phyloP scores from a whole-genome alignment of 2,329 filamentous ascomycete species.

The Aspergillus pseudoviridinutans region DNA sequence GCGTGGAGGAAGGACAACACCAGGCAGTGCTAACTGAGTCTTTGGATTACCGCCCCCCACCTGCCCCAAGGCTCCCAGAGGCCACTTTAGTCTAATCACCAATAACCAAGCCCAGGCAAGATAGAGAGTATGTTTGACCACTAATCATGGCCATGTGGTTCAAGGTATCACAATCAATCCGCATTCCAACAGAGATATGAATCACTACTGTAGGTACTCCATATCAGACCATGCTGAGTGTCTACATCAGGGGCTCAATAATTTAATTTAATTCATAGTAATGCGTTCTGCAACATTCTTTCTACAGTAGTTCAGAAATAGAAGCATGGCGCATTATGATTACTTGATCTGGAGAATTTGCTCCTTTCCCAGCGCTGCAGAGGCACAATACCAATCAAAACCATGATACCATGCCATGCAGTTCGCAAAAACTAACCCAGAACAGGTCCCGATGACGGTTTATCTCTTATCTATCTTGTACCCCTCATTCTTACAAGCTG shows the following conservation, averaged over 20 bases:
- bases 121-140: neutral
- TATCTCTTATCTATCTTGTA: neutral
- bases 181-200: neutral
- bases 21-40: slow-evolving; percentile 7
- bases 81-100: neutral
- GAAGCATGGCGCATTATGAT: neutral
- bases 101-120: neutral
- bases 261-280: neutral
- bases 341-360: neutral
- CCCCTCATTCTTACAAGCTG: neutral
- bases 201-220: neutral
- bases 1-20: neutral
- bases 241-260: neutral
- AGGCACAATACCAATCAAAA: neutral
- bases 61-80: neutral
- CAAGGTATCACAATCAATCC: slow-evolving; percentile 3
- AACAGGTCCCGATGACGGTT: neutral
- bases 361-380: neutral
- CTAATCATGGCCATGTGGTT: slow-evolving; percentile 11
- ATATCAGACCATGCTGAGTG: neutral
- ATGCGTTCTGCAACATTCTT: neutral
- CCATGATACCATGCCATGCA: neutral
- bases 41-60: neutral
- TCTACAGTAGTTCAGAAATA: neutral
- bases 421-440: neutral